phyloP scores from a whole-genome alignment of 169 alveolate species.

The Plasmodium cynomolgi region DNA sequence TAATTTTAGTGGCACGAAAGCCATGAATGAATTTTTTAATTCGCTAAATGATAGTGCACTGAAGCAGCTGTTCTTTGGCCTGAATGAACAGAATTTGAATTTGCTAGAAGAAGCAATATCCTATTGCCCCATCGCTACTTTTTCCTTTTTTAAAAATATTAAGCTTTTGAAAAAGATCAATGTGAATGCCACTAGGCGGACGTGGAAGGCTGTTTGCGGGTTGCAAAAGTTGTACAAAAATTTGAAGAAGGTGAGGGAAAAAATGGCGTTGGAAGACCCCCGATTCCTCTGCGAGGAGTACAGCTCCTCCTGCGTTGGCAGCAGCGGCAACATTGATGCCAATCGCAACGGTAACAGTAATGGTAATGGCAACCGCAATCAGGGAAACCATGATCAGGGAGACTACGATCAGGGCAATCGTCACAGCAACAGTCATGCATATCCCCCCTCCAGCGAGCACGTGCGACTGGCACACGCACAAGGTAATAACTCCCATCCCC shows the following conservation, averaged over 20 bases:
- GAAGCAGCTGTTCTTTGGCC: constrained; percentile 39
- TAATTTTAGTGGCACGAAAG: constrained; percentile 69
- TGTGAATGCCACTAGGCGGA: constrained; percentile 65
- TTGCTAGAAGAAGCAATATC: constrained; percentile 72
- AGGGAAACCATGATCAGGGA: not conserved
- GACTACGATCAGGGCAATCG: not conserved
- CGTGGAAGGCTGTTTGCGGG: constrained; percentile 62
- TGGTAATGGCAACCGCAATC: not conserved
- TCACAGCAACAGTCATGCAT: not conserved
- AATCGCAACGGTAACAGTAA: not conserved
- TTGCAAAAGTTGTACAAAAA: constrained; percentile 55
- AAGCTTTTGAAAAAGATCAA: constrained; percentile 41
- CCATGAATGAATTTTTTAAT: constrained; percentile 69
- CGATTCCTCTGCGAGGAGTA: not conserved
- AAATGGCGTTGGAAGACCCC: constrained; percentile 29
- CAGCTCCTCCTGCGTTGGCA: not conserved
- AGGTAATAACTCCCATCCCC: constrained; percentile 10
- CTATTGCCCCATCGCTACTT: constrained; percentile 68
- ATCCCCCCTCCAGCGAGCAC: not conserved
- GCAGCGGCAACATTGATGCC: not conserved
- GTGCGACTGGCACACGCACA: not conserved
- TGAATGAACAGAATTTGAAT: constrained; percentile 53
- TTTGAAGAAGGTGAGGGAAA: constrained; percentile 31
- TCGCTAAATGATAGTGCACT: constrained; percentile 65
- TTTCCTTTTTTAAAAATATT: constrained; percentile 55